Base-by-base conservation (phyloP, 371 early-diverging fungal genomes). In the Thermomucor indicae-seudaticae region DNA sequence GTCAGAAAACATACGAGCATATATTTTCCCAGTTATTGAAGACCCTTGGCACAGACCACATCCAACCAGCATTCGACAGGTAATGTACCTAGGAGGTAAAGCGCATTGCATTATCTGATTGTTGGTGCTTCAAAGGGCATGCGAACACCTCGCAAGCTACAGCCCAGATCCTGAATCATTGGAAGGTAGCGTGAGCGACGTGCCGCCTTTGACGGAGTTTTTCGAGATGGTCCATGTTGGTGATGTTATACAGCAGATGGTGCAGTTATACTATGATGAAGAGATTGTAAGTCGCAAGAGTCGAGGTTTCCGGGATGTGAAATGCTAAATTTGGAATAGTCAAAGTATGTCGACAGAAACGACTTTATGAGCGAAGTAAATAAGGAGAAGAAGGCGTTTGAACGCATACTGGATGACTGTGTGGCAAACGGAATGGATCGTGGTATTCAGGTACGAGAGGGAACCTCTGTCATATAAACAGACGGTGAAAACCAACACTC, bases 401-500 rank as follows among this genome's bases (percentile, higher is more conserved):
- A 93, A 67, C 75, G 84, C 4, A 47, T 79, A 19, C 62, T 92
- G 20, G 95, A 95, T 59, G 93, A 93, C 47, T 71, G 78, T 14
- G 92, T 93, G 1, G 94, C 93, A 0, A 65, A 72, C 10, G 93
- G 95, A 11, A 78, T 95, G 80, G 93, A 95, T 67, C 81, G 83
- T 54, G 78, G 88, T 28, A 93, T 95, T 30, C 81, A 85, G 70
- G 76, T 81, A 62, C 35, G 38, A 29, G 6, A 43, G 16, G 10
- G 31, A 29, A 46, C 5, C 6, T 20, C 28, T 16, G 6, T 10
- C 4, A 29, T 37, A 8, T 29, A 19, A 25, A n/a, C 51, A 25
- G 19, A 20, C 17, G 7, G 44, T 31, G 6, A 0, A 41, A 14
- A 6, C 22, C 6, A 10, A 10, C 4, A 29, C 14, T 49, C 16